Evolutionary conservation across 2,329 filamentous ascomycete genomes (phyloP).

Genomic region (Aspergillus sp.): DNA sequence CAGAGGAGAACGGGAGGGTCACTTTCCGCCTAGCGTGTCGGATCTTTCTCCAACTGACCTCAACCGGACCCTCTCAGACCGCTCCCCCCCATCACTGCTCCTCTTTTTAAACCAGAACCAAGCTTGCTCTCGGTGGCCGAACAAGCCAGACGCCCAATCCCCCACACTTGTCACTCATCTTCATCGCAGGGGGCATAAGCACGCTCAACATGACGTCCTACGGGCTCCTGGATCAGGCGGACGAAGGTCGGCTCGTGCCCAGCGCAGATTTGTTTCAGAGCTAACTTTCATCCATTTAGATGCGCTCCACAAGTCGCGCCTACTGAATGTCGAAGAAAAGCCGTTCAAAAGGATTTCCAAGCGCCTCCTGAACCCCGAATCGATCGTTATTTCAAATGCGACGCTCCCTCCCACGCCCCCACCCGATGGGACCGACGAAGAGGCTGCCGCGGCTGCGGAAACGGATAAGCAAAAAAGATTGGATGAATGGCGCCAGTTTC

Average conservation of each 20-base stretch:
- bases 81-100: slow-evolving; percentile 3
- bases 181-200: not conserved
- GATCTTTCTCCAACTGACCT: not conserved
- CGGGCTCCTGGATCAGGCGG: slow-evolving; percentile 69
- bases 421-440: slow-evolving; percentile 55
- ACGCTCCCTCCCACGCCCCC: slow-evolving; percentile 65
- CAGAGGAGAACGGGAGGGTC: not conserved
- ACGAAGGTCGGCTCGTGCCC: slow-evolving; percentile 44
- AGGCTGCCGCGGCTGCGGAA: slow-evolving; percentile 46
- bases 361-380: slow-evolving; percentile 69
- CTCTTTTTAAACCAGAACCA: slow-evolving; percentile 7
- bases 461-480: slow-evolving; percentile 51
- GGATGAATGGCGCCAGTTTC: slow-evolving; percentile 65
- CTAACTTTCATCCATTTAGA: slow-evolving; percentile 47
- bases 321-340: slow-evolving; percentile 87
- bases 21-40: slow-evolving; percentile 11
- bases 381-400: slow-evolving; percentile 58
- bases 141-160: slow-evolving; percentile 3
- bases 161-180: not conserved
- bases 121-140: slow-evolving; percentile 18
- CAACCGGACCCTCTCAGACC: slow-evolving; percentile 11
- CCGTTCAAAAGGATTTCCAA: slow-evolving; percentile 88
- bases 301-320: slow-evolving; percentile 81
- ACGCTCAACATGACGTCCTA: slow-evolving; percentile 53
- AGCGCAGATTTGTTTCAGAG: slow-evolving; percentile 8